phyloP scores from a whole-genome alignment of 2,329 filamentous ascomycete genomes.

The Fusarium napiforme region DNA sequence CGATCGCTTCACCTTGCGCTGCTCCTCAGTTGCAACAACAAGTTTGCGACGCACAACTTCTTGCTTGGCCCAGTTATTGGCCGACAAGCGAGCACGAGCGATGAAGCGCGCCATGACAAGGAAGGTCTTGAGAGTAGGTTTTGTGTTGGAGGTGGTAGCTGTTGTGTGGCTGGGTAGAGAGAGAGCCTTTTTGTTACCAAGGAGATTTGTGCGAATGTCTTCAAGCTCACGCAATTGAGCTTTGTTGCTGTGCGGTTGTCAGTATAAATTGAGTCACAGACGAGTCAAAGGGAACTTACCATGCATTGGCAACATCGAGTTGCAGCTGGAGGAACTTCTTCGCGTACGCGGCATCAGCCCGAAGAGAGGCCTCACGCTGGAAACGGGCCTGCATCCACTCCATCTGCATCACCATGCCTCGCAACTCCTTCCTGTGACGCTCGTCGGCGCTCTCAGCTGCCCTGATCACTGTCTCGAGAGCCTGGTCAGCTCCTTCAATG shows the following conservation, averaged over 20 bases:
- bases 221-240: constrained; percentile 87
- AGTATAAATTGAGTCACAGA: constrained; percentile 4
- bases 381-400: constrained; percentile 87
- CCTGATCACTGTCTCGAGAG: constrained; percentile 69
- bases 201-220: constrained; percentile 71
- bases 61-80: constrained; percentile 62
- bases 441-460: constrained; percentile 72
- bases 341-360: constrained; percentile 83
- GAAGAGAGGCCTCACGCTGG: constrained; percentile 81
- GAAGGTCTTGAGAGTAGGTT: constrained; percentile 56
- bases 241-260: constrained; percentile 75
- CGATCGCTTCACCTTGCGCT: constrained; percentile 57
- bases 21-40: constrained; percentile 60
- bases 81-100: constrained; percentile 61
- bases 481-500: constrained; percentile 57
- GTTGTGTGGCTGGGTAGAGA: constrained; percentile 43
- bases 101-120: constrained; percentile 63
- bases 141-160: constrained; percentile 19
- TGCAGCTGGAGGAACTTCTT: constrained; percentile 86
- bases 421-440: constrained; percentile 78
- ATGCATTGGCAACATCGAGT: constrained; percentile 86
- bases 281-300: constrained; percentile 69
- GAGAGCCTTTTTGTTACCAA: constrained; percentile 53
- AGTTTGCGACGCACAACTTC: constrained; percentile 62
- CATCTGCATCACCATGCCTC: constrained; percentile 88